Evolutionary conservation across 2,329 filamentous ascomycete genomes (phyloP).

Genomic region (Calonectria hongkongensis): DNA sequence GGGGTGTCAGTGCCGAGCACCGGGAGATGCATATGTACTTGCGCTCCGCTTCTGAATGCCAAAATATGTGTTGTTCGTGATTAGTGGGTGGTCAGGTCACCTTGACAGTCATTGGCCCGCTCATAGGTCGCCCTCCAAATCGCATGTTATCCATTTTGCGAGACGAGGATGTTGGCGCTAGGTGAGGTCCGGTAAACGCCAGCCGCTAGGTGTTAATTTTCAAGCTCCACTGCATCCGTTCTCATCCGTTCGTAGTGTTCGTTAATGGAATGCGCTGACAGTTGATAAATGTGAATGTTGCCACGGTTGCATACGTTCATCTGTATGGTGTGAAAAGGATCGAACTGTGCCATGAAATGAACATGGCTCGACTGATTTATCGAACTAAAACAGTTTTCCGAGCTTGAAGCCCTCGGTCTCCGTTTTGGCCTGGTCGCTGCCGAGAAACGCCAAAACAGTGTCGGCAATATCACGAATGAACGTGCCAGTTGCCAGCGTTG

Average conservation of each 20-base stretch:
- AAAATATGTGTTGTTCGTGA: neutral
- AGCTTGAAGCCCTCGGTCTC: neutral
- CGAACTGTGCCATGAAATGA: too few relatives aligned
- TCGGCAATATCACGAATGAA: neutral
- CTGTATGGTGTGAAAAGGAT: neutral
- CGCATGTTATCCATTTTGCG: neutral
- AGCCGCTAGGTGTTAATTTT: neutral
- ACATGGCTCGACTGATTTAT: neutral
- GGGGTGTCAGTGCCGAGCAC: neutral
- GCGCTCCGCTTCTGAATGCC: neutral
- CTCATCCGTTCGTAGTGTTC: neutral
- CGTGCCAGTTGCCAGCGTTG: neutral
- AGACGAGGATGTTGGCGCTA: neutral
- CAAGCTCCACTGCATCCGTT: neutral
- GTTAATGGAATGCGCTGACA: neutral
- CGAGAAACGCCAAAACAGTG: neutral
- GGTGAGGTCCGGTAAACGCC: neutral
- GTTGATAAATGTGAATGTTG: neutral
- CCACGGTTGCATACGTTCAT: neutral
- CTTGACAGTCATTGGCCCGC: neutral
- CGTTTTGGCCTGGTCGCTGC: neutral
- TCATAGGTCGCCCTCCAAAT: neutral
- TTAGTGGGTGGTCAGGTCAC: constrained; percentile 4
- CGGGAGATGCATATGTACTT: constrained; percentile 3
- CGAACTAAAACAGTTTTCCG: too few relatives aligned